Evolutionary conservation across 2,329 filamentous ascomycete species (phyloP).

Genomic region (Penicillium glabrum): DNA sequence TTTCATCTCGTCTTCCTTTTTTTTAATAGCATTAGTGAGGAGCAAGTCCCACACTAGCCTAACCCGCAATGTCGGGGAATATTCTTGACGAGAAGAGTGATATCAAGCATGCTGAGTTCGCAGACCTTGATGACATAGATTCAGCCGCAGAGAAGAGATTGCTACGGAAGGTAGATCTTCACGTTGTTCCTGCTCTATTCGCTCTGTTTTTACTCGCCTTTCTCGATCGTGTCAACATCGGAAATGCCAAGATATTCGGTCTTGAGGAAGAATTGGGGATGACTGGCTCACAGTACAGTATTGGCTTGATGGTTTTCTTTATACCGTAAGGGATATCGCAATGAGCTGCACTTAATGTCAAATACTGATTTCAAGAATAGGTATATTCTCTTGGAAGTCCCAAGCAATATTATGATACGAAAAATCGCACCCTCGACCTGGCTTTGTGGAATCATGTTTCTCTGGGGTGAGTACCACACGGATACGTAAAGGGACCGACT

Average conservation of each 20-base stretch:
- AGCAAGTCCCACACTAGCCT: too few relatives aligned
- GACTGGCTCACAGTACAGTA: slow-evolving; percentile 44
- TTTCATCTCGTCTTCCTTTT: too few relatives aligned
- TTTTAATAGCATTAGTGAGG: too few relatives aligned
- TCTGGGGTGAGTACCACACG: slow-evolving; percentile 31
- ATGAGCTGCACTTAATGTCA: too few relatives aligned
- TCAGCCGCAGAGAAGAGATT: too few relatives aligned
- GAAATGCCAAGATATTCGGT: slow-evolving; percentile 48
- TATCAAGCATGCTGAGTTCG: too few relatives aligned
- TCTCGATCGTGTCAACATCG: slow-evolving; percentile 50
- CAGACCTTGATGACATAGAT: too few relatives aligned
- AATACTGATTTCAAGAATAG: too few relatives aligned
- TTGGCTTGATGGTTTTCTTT: slow-evolving; percentile 47
- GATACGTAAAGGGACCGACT: too few relatives aligned
- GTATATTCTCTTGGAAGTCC: slow-evolving; percentile 48
- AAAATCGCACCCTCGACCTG: slow-evolving; percentile 42
- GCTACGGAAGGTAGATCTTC: too few relatives aligned
- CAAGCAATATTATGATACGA: slow-evolving; percentile 49
- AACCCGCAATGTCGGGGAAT: too few relatives aligned
- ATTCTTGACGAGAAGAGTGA: too few relatives aligned
- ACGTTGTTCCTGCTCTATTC: slow-evolving; percentile 49
- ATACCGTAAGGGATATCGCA: slow-evolving; percentile 25
- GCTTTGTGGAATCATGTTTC: slow-evolving; percentile 45
- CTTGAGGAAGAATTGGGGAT: slow-evolving; percentile 46
- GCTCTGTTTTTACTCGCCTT: slow-evolving; percentile 48